Percentiles rank a stretch among this genome's conserved stretches.
Conservation (phyloP, 2,329 filamentous ascomycete species). For the Fusarium sp. region DNA sequence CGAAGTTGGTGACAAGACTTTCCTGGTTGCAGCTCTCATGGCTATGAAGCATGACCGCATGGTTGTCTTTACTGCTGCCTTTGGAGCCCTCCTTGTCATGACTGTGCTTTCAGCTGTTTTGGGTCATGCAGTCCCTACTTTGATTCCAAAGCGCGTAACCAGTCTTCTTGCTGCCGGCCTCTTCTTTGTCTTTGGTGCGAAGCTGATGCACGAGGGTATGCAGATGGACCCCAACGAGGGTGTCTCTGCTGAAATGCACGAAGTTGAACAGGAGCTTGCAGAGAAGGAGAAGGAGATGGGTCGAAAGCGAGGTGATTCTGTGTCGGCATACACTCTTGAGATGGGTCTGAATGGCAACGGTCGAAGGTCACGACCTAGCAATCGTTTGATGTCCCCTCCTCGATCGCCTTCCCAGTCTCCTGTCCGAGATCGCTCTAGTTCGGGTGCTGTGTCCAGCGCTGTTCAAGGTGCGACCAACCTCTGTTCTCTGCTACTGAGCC, state of each 20-base stretch:
- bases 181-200: constrained; percentile 91
- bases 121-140: constrained; percentile 89
- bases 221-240: constrained; percentile 92
- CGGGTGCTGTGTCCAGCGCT: constrained; percentile 57
- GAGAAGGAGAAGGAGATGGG: constrained; percentile 89
- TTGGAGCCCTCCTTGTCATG: constrained; percentile 92
- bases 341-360: constrained; percentile 75
- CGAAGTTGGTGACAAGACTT: constrained; percentile 98
- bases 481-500: constrained; percentile 88
- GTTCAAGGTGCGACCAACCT: constrained; percentile 84
- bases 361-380: constrained; percentile 80
- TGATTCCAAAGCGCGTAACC: constrained; percentile 92
- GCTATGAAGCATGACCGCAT: constrained; percentile 97
- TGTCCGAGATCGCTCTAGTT: constrained; percentile 69
- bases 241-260: constrained; percentile 96
- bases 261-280: constrained; percentile 93
- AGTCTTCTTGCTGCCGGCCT: constrained; percentile 87
- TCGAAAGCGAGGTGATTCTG: constrained; percentile 72
- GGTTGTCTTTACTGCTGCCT: constrained; percentile 95
- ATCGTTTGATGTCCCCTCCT: constrained; percentile 83
- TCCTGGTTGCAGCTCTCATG: constrained; percentile 97
- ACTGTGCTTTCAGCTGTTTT: constrained; percentile 93
- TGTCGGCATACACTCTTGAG: constrained; percentile 84
- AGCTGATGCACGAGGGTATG: constrained; percentile 87
- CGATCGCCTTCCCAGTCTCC: constrained; percentile 86